Evolutionary conservation across 441 rosid genomes (phyloP).

Genomic region (Adansonia rubrostipa): DNA sequence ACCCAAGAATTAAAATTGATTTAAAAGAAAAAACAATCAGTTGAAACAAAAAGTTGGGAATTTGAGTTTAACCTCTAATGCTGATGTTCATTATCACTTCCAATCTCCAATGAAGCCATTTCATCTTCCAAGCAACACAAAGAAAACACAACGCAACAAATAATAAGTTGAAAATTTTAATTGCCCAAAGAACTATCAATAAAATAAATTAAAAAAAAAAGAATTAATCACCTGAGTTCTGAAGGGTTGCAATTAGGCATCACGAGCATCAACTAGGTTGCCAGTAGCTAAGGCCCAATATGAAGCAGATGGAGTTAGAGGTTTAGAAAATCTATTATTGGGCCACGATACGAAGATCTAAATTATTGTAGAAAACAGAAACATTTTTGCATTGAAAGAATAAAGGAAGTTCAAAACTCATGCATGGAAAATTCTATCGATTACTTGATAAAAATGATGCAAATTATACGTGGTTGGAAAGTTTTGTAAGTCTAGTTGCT

Average conservation of each 20-base stretch:
- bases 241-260: slow-evolving; percentile 18
- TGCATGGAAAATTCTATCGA: no score
- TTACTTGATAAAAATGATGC: no score
- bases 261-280: no score
- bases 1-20: background rate
- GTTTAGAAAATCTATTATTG: no score
- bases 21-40: background rate
- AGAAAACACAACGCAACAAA: background rate
- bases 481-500: no score
- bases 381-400: no score
- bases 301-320: no score
- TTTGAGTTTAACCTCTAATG: slow-evolving; percentile 54
- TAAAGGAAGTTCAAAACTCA: no score
- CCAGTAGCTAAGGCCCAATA: no score
- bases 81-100: slow-evolving; percentile 45
- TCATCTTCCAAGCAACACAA: slow-evolving; percentile 30
- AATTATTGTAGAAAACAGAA: no score
- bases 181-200: background rate
- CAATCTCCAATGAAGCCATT: slow-evolving; percentile 36
- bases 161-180: slow-evolving; percentile 12
- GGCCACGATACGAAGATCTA: no score
- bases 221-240: slow-evolving; percentile 30
- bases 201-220: background rate
- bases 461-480: no score
- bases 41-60: background rate